Evolutionary conservation across 2,329 filamentous ascomycete species (phyloP).

Genomic region (Fusarium sp.): DNA sequence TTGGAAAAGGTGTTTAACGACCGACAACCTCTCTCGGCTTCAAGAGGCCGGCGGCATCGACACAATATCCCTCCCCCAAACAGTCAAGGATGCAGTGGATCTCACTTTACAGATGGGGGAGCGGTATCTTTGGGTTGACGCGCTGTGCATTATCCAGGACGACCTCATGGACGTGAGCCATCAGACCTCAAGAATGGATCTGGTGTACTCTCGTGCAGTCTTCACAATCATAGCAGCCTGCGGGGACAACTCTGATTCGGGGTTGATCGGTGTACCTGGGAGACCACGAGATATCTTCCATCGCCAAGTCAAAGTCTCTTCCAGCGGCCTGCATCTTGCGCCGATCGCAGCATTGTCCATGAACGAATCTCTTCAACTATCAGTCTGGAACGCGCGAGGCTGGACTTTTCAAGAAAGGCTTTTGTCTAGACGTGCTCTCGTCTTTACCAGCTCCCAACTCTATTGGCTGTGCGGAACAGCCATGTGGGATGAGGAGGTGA

Average conservation of each 20-base stretch:
- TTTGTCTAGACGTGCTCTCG: conserved; percentile 19
- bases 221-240: conserved; percentile 14
- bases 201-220: conserved; percentile 22
- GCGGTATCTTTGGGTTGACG: conserved; percentile 36
- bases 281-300: background rate
- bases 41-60: background rate
- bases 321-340: conserved; percentile 1
- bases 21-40: conserved; percentile 7
- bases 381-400: conserved; percentile 16
- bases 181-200: conserved; percentile 24
- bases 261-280: conserved; percentile 9
- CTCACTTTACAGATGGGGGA: conserved; percentile 1
- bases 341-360: conserved; percentile 1
- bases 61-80: background rate
- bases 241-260: conserved; percentile 1
- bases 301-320: background rate
- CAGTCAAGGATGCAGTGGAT: conserved; percentile 24
- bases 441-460: conserved; percentile 24
- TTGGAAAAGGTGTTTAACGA: background rate
- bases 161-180: conserved; percentile 10
- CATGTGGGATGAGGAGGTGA: conserved; percentile 33
- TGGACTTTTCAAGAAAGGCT: conserved; percentile 33
- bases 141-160: conserved; percentile 34
- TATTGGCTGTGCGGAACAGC: conserved; percentile 25
- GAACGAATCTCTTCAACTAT: background rate